Conservation (phyloP, 352 stramenopile species). For the Pilasporangium apinafurcum region DNA sequence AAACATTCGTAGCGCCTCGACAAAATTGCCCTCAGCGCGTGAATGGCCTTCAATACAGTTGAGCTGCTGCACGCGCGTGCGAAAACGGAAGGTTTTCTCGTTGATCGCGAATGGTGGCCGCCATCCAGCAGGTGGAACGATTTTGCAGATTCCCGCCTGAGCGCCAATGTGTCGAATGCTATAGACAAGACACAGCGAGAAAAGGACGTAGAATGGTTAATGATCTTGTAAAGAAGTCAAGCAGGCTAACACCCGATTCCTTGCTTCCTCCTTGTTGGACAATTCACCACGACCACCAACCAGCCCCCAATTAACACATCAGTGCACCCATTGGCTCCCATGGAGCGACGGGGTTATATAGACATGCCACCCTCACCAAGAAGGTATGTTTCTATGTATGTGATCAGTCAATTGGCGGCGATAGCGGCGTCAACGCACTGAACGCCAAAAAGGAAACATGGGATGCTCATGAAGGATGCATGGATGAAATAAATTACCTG, state of each 20-base stretch:
- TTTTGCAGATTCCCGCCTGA: constrained; percentile 97
- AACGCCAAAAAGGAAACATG: too few relatives aligned
- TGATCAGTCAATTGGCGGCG: too few relatives aligned
- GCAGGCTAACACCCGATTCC: too few relatives aligned
- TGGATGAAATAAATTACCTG: constrained; percentile 63
- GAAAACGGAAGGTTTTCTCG: constrained; percentile 85
- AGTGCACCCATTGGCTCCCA: too few relatives aligned
- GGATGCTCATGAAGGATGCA: neutral
- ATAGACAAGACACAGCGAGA: neutral
- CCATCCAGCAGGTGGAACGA: constrained; percentile 95
- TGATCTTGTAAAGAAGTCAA: neutral
- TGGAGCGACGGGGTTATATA: too few relatives aligned
- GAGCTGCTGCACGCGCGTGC: constrained; percentile 95
- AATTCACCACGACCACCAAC: neutral
- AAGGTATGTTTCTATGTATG: too few relatives aligned
- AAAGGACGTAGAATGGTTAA: neutral
- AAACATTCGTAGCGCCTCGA: constrained; percentile 76
- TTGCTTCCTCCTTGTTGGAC: neutral
- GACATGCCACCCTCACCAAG: too few relatives aligned
- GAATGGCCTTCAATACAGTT: constrained; percentile 87
- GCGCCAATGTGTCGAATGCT: constrained; percentile 89
- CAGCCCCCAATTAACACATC: too few relatives aligned
- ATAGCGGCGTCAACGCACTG: too few relatives aligned
- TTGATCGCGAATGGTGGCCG: constrained; percentile 86
- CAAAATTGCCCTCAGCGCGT: constrained; percentile 72